These are phyloP conservation scores for Rhododendron molle DNA, from an alignment of 148 eudicot genomes.

Conservation along the genomic window DNA sequence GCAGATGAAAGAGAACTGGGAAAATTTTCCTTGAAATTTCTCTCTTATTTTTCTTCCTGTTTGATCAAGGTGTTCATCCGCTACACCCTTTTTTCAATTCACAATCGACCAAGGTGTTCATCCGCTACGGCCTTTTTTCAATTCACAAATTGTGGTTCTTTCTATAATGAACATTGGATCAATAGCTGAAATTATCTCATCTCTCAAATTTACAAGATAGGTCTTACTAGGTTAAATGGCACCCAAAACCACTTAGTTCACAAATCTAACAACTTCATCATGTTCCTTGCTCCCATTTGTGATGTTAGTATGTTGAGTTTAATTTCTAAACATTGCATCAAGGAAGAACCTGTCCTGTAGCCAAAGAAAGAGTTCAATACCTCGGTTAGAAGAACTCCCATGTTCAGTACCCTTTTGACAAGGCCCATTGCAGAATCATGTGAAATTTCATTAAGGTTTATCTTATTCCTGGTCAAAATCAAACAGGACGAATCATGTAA, in stretches of 20 bases:
- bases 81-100: background rate
- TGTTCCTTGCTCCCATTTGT: background rate
- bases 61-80: background rate
- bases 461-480: conserved; percentile 56
- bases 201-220: background rate
- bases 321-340: background rate
- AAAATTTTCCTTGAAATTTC: background rate
- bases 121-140: background rate
- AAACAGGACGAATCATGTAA: conserved; percentile 3
- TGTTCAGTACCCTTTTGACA: conserved; percentile 53
- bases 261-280: background rate
- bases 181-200: background rate
- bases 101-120: background rate
- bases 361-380: conserved; percentile 25
- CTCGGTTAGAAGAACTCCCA: conserved; percentile 91
- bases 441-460: conserved; percentile 94
- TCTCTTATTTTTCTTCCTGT: background rate
- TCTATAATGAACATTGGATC: background rate
- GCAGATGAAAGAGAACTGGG: background rate
- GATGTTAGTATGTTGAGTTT: background rate
- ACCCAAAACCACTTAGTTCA: background rate
- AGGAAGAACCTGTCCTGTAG: background rate
- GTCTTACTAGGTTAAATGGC: background rate
- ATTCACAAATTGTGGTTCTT: background rate
- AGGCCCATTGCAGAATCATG: conserved; percentile 96